Base-by-base conservation (phyloP, 2,329 filamentous ascomycete species). In the Elsinoe arachidis region DNA sequence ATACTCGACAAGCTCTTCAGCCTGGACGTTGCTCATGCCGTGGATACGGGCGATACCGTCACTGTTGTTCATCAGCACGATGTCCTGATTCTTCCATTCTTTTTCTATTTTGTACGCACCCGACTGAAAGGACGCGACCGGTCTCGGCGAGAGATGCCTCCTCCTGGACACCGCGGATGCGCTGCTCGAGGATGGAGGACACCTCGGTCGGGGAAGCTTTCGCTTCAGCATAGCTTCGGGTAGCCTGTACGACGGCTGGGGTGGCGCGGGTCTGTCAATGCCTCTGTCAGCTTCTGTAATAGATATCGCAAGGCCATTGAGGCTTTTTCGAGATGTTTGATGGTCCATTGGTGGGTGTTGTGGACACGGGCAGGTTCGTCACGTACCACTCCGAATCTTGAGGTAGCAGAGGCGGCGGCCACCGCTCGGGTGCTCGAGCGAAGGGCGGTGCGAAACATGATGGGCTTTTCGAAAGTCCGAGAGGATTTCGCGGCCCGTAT, bases 11-110 rank as follows among this genome's bases (percentile, higher is more conserved):
- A 99, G 88, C 84, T 99, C 93, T 81, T 99, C 93, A 70, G 93
- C 92, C 84, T 99, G 93, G 80, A 99, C 93, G 77, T 99, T 99
- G 88, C 85, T 89, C 90, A 99, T 91, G 75, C 93, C 93, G 79
- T 99, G 91, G 69, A 99, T 92, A 91, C 93, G 92, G 76, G 93
- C 93, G 74, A 99, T 99, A 95, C 93, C 93, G 82, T 99, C 93
- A 93, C 93, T 97, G 70, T 76, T 58, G 62, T 62, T 30, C 26
- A 67, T 74, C 63, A 74, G 71, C 62, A 61, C 59, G 51, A 56
- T 58, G 34, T 41, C 60, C 53, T 46, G 41, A 58, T 55, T 51
- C 35, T 63, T 54, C n/a, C 33, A 56, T 59, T 60, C 59, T 59
- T 38, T 47, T 60, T 60, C 51, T 43, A 60, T 65, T 65, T 63